These are phyloP conservation scores for Acanthamoeba quina DNA, from an alignment of 208 protist species.

Conservation along the genomic window DNA sequence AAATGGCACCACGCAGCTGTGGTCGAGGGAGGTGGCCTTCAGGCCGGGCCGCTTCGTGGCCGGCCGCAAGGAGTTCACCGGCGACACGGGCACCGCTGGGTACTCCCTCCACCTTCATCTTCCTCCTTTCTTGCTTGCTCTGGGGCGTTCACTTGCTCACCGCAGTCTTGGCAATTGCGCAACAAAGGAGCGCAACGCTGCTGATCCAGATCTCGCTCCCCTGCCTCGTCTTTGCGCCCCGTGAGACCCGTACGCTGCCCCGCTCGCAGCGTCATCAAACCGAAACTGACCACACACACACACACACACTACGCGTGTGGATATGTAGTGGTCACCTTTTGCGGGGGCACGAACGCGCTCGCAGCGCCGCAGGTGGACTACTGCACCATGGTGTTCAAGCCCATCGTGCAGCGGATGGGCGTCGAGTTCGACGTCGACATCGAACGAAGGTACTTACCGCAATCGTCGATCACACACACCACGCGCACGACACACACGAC, in stretches of 20 bases:
- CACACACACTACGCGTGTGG: background rate
- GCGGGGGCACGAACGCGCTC: constrained; percentile 79
- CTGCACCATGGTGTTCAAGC: constrained; percentile 67
- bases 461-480: background rate
- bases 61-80: constrained; percentile 1
- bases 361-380: constrained; percentile 80
- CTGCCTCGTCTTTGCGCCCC: constrained; percentile 69
- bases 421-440: constrained; percentile 56
- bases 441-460: constrained; percentile 3
- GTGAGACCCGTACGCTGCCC: background rate
- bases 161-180: background rate
- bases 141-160: background rate
- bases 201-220: constrained; percentile 78
- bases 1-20: background rate
- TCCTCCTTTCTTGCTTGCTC: background rate
- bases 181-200: constrained; percentile 46
- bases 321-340: constrained; percentile 22
- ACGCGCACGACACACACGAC: too few relatives aligned
- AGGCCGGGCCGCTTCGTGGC: constrained; percentile 19
- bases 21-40: constrained; percentile 68
- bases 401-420: constrained; percentile 71
- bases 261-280: background rate
- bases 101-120: background rate
- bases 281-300: too few relatives aligned
- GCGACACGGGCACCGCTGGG: constrained; percentile 69